These are phyloP conservation scores for Colletotrichum eremochloae DNA, from an alignment of 2,329 filamentous ascomycete species.

Conservation along the genomic window DNA sequence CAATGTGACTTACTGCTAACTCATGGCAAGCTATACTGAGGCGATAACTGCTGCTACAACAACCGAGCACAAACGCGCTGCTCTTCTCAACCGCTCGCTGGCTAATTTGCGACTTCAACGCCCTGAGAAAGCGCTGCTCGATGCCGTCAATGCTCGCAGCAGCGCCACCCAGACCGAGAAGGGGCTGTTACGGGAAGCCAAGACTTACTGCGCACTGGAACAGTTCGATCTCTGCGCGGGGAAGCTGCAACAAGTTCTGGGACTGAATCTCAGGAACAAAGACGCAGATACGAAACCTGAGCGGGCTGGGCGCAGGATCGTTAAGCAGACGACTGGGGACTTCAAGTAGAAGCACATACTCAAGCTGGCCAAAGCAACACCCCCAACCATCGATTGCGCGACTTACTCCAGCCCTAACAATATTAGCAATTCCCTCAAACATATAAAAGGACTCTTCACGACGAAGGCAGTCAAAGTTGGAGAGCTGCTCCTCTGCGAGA, in stretches of 20 bases:
- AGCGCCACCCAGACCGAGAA: constrained; percentile 54
- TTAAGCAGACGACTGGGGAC: constrained; percentile 55
- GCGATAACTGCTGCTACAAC: constrained; percentile 52
- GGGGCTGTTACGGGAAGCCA: constrained; percentile 58
- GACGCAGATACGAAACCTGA: constrained; percentile 48
- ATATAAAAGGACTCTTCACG: constrained; percentile 66
- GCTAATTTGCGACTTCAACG: constrained; percentile 49
- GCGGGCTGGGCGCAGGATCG: constrained; percentile 49
- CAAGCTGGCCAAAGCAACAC: constrained; percentile 50
- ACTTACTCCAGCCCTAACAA: constrained; percentile 59
- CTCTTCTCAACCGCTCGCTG: constrained; percentile 54
- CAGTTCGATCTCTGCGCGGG: constrained; percentile 54
- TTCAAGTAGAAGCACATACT: constrained; percentile 57
- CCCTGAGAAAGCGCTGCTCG: constrained; percentile 49
- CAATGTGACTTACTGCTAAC: constrained; percentile 13
- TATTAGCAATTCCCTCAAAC: constrained; percentile 54
- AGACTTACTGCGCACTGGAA: constrained; percentile 59
- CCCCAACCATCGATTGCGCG: constrained; percentile 61
- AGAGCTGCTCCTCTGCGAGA: constrained; percentile 68
- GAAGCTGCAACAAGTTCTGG: constrained; percentile 50
- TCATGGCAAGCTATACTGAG: constrained; percentile 52
- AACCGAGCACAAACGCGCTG: constrained; percentile 51
- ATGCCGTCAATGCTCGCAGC: constrained; percentile 45
- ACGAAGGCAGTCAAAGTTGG: constrained; percentile 61
- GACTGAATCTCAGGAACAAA: constrained; percentile 52